phyloP scores from a whole-genome alignment of 768 basidiomycete species.

The Russula olivacea region DNA sequence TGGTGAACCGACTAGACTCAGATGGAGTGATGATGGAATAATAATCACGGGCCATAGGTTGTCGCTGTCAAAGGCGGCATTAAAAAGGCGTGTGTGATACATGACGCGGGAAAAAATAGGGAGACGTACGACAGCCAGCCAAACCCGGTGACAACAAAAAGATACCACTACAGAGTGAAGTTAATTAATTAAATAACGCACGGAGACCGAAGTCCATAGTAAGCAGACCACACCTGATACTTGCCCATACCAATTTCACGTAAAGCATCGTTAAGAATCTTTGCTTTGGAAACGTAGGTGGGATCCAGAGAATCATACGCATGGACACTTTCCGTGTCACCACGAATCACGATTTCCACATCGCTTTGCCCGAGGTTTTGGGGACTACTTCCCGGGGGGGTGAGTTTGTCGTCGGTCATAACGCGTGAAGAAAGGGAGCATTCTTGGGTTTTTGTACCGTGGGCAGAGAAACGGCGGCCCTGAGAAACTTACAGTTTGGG shows the following conservation, averaged over 20 bases:
- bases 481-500: background rate
- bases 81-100: background rate
- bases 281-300: slow-evolving; percentile 46
- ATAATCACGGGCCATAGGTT: slow-evolving; percentile 62
- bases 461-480: background rate
- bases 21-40: background rate
- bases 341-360: background rate
- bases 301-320: slow-evolving; percentile 33
- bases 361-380: background rate
- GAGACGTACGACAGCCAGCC: slow-evolving; percentile 65
- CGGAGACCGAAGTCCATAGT: background rate
- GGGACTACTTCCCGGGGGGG: background rate
- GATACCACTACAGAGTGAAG: slow-evolving; percentile 39
- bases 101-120: background rate
- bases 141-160: slow-evolving; percentile 65
- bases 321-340: slow-evolving; percentile 11
- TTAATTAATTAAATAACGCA: background rate
- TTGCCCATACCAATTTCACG: slow-evolving; percentile 53
- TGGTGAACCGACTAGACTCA: background rate
- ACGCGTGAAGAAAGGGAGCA: background rate
- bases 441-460: background rate
- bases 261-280: slow-evolving; percentile 41
- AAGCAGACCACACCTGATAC: slow-evolving; percentile 40
- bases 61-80: slow-evolving; percentile 41
- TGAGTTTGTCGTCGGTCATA: slow-evolving; percentile 11